These are phyloP conservation scores for Hyaloscypha bicolor DNA, from an alignment of 495 filamentous ascomycete genomes.

Conservation along the genomic window DNA sequence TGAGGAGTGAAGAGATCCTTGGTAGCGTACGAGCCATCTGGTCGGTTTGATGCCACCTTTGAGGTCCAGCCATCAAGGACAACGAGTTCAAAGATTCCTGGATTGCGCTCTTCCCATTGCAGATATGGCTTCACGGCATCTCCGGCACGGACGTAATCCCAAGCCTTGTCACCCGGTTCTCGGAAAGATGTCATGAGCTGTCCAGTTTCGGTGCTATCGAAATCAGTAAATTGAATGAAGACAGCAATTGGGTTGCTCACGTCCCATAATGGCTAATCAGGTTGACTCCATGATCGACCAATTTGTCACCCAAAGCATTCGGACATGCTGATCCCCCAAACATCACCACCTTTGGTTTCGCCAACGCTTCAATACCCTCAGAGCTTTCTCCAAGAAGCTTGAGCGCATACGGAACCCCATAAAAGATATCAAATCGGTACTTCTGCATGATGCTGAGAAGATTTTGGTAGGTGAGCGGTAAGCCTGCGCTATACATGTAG, in stretches of 20 bases:
- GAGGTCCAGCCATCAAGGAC: conserved; percentile 53
- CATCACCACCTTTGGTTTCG: not conserved
- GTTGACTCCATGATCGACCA: conserved; percentile 56
- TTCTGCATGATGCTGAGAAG: not conserved
- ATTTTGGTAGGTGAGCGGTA: not conserved
- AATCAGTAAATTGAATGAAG: not conserved
- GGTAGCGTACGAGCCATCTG: conserved; percentile 50
- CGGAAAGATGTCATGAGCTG: not conserved
- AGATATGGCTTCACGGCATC: conserved; percentile 33
- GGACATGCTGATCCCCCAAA: not conserved
- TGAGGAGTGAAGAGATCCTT: conserved; percentile 60
- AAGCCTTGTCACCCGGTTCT: conserved; percentile 36
- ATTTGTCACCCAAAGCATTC: not conserved
- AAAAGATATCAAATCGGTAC: not conserved
- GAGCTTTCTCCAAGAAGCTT: not conserved
- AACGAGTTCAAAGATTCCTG: conserved; percentile 42
- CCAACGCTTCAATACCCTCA: not conserved
- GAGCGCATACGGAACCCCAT: not conserved
- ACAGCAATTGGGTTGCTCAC: conserved; percentile 18
- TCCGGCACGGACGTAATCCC: conserved; percentile 42
- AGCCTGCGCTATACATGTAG: not conserved
- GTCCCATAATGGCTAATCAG: conserved; percentile 53
- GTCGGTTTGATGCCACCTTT: conserved; percentile 51
- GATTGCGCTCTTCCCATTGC: conserved; percentile 29
- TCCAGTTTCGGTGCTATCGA: conserved; percentile 43